Percentiles rank a stretch among this genome's conserved stretches.
Conservation (phyloP, 1,284 basidiomycete species). For the Singerocomus inundabilis region DNA sequence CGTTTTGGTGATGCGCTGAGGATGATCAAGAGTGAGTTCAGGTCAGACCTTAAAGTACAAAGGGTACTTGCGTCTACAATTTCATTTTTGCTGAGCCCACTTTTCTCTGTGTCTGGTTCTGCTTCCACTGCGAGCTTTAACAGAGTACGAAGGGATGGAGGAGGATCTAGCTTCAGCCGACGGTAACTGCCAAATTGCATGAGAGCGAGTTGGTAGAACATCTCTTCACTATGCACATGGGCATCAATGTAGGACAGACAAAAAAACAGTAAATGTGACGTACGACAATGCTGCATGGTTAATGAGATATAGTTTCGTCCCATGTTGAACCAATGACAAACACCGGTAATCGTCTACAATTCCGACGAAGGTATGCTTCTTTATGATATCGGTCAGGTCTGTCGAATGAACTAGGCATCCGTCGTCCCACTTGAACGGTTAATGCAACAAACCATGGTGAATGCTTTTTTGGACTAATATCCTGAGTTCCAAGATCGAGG, state of each 20-base stretch:
- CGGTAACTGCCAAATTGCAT: slow-evolving; percentile 88
- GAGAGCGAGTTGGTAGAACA: slow-evolving; percentile 93
- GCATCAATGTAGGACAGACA: not conserved
- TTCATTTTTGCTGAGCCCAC: slow-evolving; percentile 49
- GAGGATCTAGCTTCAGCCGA: slow-evolving; percentile 77
- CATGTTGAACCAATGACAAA: slow-evolving; percentile 84
- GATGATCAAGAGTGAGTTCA: not conserved
- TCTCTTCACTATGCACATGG: slow-evolving; percentile 67
- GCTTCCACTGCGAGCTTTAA: slow-evolving; percentile 78
- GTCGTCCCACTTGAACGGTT: not conserved
- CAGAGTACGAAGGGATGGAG: slow-evolving; percentile 71
- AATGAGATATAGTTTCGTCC: slow-evolving; percentile 86
- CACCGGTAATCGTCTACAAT: slow-evolving; percentile 79
- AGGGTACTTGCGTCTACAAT: slow-evolving; percentile 68
- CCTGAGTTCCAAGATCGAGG: slow-evolving; percentile 76
- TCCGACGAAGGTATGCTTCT: slow-evolving; percentile 91
- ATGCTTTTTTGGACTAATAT: slow-evolving; percentile 56
- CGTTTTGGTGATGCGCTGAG: slow-evolving; percentile 58
- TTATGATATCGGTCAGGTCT: slow-evolving; percentile 84
- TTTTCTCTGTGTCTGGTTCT: slow-evolving; percentile 57
- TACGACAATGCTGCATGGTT: slow-evolving; percentile 84
- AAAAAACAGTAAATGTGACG: slow-evolving; percentile 28
- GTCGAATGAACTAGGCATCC: slow-evolving; percentile 1
- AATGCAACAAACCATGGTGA: slow-evolving; percentile 61
- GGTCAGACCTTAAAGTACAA: too few relatives aligned